Base-by-base conservation (phyloP, 768 basidiomycete genomes). In the Mrakia gelida region DNA sequence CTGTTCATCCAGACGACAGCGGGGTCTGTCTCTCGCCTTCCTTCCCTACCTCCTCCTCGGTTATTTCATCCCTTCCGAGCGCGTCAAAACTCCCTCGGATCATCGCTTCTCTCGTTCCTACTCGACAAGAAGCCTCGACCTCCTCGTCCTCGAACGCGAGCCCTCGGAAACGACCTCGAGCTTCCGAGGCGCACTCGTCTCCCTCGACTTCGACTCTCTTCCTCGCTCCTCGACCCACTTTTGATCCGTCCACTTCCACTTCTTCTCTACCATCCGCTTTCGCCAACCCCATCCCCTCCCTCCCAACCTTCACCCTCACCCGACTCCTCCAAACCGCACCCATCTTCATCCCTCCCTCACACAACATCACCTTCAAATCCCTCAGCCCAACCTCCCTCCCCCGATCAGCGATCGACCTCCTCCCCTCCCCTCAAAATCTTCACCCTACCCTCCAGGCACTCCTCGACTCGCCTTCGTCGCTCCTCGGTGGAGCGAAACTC, bases 11-110 rank as follows among this genome's bases (percentile, higher is more conserved):
- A 18, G 65, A 75, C 43, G 75, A 75, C 63, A 67, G 75, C 52
- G 75, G 43, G 13, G 61, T 75, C 26, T 52, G 49, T 16, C 73
- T 75, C n/a, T 43, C 67, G 9, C 71, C 71, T 30, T 56, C 49
- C 28, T 72, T 43, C n/a, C 43, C 49, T 52, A 2, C 49, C 49
- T 21, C 49, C 2, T 52, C 49, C 1, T 52, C 18, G 7, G 23
- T 45, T 43, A 3, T 49, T 49, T 41, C 32, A 38, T 52, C 28
- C 11, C 45, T 11, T 5, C 26, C 49, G 21, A 28, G 28, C 18
- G 26, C 26, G 1, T 18, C n/a, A 45, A 8, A 21, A 10, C 8
- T 45, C 38, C 32, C 41, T 34, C 41, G 30, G 15, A 9, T 4
- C 3, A 26, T 26, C 15, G 28, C 8, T 41, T 43, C 13, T 15